Evolutionary conservation across 2,329 filamentous ascomycete species (phyloP).

Genomic region (Paraphaeosphaeria sporulosa): DNA sequence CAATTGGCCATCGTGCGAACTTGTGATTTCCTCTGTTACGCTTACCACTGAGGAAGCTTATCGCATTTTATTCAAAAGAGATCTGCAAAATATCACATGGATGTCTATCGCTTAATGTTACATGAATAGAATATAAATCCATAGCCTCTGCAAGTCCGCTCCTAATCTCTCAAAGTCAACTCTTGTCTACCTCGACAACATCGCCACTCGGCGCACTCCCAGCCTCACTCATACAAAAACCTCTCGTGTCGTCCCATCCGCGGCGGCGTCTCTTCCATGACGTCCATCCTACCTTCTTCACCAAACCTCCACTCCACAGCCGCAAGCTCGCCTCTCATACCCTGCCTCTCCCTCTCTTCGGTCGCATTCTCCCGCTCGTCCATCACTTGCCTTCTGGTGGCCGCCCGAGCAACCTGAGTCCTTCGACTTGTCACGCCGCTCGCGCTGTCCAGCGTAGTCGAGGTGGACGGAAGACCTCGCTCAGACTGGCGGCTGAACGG

Average conservation of each 20-base stretch:
- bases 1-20: no score
- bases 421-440: conserved; percentile 23
- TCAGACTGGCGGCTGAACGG: conserved; percentile 12
- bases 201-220: background rate
- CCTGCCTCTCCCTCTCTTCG: conserved; percentile 31
- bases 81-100: no score
- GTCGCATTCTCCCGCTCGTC: conserved; percentile 44
- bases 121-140: background rate
- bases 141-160: background rate
- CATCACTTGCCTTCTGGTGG: conserved; percentile 24
- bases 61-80: no score
- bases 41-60: no score
- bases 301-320: conserved; percentile 31
- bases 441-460: conserved; percentile 22
- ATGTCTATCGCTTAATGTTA: no score
- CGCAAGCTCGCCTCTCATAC: conserved; percentile 38
- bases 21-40: no score
- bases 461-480: conserved; percentile 16
- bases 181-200: background rate
- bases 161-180: background rate
- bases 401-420: conserved; percentile 12
- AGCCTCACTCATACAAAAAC: background rate
- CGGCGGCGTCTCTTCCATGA: conserved; percentile 48
- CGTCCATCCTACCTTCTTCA: conserved; percentile 29
- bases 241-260: conserved; percentile 45